Evolutionary conservation across 75 land plant species (phyloP).

Genomic region (Pinus albicaulis): DNA sequence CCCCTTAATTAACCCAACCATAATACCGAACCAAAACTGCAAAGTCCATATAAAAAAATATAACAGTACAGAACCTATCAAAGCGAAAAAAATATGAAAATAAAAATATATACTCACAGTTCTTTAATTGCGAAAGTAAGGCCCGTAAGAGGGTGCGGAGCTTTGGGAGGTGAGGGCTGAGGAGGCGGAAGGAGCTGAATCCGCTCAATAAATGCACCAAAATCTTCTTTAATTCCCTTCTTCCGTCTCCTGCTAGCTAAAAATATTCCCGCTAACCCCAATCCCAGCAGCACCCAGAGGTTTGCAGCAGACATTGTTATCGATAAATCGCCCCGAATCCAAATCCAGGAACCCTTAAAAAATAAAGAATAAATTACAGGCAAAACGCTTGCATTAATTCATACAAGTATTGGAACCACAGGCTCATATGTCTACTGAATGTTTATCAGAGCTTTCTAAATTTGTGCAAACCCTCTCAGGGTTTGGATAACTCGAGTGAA

Average conservation of each 20-base stretch:
- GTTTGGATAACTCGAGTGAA: too few relatives aligned
- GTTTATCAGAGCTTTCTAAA: too few relatives aligned
- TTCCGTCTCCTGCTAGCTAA: slow-evolving; percentile 42
- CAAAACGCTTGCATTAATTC: too few relatives aligned
- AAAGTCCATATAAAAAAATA: slow-evolving; percentile 16
- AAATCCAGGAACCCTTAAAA: too few relatives aligned
- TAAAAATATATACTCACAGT: slow-evolving; percentile 36
- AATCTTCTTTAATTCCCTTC: slow-evolving; percentile 45
- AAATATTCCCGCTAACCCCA: slow-evolving; percentile 81
- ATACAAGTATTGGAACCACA: too few relatives aligned
- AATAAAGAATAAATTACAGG: too few relatives aligned
- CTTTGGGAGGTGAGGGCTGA: slow-evolving; percentile 86
- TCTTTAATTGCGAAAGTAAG: slow-evolving; percentile 94
- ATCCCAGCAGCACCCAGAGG: slow-evolving; percentile 74
- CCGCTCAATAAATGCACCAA: slow-evolving; percentile 78
- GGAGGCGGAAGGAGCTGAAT: slow-evolving; percentile 90
- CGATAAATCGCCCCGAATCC: too few relatives aligned
- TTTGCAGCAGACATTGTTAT: slow-evolving; percentile 27
- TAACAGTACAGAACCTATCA: not conserved
- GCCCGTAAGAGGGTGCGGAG: slow-evolving; percentile 78
- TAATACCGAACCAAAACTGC: slow-evolving; percentile 15
- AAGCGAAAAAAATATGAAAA: not conserved
- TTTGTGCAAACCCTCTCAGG: too few relatives aligned
- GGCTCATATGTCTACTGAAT: too few relatives aligned
- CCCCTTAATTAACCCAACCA: slow-evolving; percentile 2